Percentiles rank a stretch among this genome's conserved stretches.
Conservation (phyloP, 805 yeast genomes). For the Kregervanrija delftensis region DNA sequence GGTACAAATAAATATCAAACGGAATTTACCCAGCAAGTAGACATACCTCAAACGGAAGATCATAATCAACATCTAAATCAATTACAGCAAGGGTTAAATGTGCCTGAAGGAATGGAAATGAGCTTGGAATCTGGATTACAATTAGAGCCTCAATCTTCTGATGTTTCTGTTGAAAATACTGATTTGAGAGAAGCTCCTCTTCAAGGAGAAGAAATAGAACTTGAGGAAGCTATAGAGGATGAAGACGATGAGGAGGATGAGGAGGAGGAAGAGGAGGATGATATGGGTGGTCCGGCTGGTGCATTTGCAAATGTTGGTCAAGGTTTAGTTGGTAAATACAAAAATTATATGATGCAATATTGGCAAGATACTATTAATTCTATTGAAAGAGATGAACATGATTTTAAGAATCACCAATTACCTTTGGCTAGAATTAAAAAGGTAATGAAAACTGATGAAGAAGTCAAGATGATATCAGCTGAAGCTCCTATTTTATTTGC, state of each 20-base stretch:
- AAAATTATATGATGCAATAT: slow-evolving; percentile 87
- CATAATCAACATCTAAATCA: no score
- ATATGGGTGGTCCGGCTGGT: slow-evolving; percentile 29
- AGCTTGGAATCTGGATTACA: no score
- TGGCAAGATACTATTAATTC: slow-evolving; percentile 96
- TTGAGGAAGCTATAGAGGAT: slow-evolving; percentile 10
- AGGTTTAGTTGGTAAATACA: slow-evolving; percentile 74
- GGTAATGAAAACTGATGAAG: slow-evolving; percentile 97
- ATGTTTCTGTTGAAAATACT: no score
- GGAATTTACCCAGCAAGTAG: no score
- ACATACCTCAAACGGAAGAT: no score
- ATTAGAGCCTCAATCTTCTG: no score
- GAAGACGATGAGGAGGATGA: slow-evolving; percentile 23
- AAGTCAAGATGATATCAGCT: slow-evolving; percentile 94
- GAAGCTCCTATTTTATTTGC: slow-evolving; percentile 98
- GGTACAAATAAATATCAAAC: no score
- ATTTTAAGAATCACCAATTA: slow-evolving; percentile 87
- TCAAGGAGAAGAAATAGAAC: slow-evolving; percentile 2
- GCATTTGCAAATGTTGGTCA: slow-evolving; percentile 77
- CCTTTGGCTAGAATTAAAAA: slow-evolving; percentile 95
- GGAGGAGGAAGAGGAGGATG: slow-evolving; percentile 24
- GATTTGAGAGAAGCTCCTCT: no score
- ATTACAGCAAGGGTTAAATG: no score
- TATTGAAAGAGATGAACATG: slow-evolving; percentile 83
- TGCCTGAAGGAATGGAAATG: no score